Conservation (phyloP, 352 stramenopile species). For the Phytophthora cactorum region DNA sequence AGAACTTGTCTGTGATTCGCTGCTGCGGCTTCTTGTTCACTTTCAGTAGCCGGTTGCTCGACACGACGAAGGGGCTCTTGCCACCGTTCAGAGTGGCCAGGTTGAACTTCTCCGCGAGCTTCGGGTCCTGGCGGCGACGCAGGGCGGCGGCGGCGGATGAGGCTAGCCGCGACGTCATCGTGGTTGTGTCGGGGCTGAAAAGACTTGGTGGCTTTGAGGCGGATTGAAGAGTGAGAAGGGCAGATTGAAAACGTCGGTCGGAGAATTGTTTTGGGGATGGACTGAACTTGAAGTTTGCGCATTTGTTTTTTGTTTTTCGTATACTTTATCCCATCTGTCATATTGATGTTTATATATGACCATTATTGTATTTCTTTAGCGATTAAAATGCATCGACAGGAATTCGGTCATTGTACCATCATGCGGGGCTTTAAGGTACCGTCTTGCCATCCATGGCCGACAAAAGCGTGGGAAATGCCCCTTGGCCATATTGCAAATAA, state of each 20-base stretch:
- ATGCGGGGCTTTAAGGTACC: neutral
- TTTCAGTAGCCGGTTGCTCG: conserved; percentile 62
- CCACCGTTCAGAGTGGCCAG: conserved; percentile 66
- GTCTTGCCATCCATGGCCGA: conserved; percentile 5
- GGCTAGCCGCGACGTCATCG: conserved; percentile 28
- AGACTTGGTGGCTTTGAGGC: neutral
- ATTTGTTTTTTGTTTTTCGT: neutral
- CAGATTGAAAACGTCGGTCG: neutral
- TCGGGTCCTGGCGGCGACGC: conserved; percentile 33
- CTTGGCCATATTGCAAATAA: neutral
- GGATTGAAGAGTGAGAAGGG: conserved; percentile 13
- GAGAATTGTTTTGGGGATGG: neutral
- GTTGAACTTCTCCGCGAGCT: conserved; percentile 69
- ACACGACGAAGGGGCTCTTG: conserved; percentile 74
- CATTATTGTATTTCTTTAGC: no score
- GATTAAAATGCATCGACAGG: neutral
- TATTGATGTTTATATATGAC: no score
- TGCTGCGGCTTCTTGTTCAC: conserved; percentile 38
- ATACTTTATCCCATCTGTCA: no score
- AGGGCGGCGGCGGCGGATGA: conserved; percentile 13
- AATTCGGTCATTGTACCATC: conserved; percentile 2
- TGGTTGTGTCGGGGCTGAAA: neutral
- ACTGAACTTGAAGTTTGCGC: conserved; percentile 2
- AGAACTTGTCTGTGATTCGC: conserved; percentile 66
- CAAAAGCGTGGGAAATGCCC: neutral